Percentiles rank a stretch among this genome's conserved stretches.
Evolutionary conservation across 2,329 filamentous ascomycete species (phyloP).

Genomic region (Hypoxylon sp.): DNA sequence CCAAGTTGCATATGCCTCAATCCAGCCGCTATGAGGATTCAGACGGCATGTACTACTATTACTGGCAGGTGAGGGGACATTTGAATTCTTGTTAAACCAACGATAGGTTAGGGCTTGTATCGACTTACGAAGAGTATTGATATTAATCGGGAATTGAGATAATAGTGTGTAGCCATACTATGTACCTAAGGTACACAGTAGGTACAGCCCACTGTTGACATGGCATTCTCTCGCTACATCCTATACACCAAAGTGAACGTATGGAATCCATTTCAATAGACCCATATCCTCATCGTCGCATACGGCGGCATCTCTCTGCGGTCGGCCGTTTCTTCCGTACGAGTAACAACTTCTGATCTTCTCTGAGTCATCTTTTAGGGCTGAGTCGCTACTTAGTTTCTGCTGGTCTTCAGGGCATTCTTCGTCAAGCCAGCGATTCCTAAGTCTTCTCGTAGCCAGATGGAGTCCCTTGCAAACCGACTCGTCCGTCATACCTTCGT

Average conservation of each 20-base stretch:
- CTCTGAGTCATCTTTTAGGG: too few species aligned
- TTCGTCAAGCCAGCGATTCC: neutral
- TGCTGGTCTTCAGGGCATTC: neutral
- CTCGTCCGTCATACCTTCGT: constrained; percentile 23
- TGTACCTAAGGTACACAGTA: neutral
- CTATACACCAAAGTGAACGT: too few species aligned
- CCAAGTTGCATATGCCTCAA: neutral
- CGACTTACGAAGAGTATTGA: neutral
- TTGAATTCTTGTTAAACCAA: constrained; percentile 1
- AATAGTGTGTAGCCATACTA: neutral
- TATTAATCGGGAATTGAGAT: neutral
- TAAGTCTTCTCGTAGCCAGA: neutral
- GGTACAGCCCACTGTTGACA: neutral
- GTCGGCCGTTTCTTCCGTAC: too few species aligned
- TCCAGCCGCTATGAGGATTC: neutral
- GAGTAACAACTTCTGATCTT: too few species aligned
- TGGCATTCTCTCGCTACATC: too few species aligned
- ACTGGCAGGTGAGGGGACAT: neutral
- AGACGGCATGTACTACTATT: neutral
- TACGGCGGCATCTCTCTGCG: too few species aligned
- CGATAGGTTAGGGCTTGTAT: neutral
- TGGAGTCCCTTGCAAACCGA: constrained; percentile 7
- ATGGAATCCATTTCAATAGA: too few species aligned
- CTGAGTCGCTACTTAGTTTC: too few species aligned
- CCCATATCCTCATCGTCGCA: too few species aligned